phyloP scores from a whole-genome alignment of 2,329 filamentous ascomycete species.

The Aspergillus thermomutatus region DNA sequence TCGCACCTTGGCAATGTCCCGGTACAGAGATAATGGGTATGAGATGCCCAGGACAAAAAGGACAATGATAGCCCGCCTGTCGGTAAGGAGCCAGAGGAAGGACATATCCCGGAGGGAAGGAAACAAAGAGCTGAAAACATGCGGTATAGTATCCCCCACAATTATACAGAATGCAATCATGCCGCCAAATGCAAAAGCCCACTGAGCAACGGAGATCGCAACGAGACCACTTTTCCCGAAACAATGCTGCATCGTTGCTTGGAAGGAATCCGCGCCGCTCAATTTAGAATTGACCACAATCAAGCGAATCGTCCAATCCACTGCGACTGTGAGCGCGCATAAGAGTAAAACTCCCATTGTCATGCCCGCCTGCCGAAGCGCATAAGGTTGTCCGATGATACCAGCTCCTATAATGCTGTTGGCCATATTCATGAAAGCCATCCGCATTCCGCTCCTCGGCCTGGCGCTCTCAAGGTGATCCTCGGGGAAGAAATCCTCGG shows the following conservation, averaged over 20 bases:
- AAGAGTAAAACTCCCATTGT: slow-evolving; percentile 75
- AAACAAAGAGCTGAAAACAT: slow-evolving; percentile 79
- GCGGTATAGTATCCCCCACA: slow-evolving; percentile 92
- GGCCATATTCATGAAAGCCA: slow-evolving; percentile 99
- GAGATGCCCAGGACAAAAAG: slow-evolving; percentile 82
- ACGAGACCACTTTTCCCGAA: slow-evolving; percentile 85
- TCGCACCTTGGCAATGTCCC: slow-evolving; percentile 90
- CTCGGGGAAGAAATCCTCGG: slow-evolving; percentile 55
- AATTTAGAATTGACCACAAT: slow-evolving; percentile 98
- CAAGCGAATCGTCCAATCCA: slow-evolving; percentile 97
- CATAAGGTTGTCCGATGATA: slow-evolving; percentile 85
- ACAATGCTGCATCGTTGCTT: slow-evolving; percentile 92
- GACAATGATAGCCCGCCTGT: slow-evolving; percentile 81
- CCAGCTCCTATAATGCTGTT: slow-evolving; percentile 89
- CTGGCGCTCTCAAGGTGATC: slow-evolving; percentile 60
- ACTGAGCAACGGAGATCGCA: slow-evolving; percentile 88
- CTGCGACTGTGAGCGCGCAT: slow-evolving; percentile 71
- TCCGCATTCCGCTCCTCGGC: slow-evolving; percentile 79
- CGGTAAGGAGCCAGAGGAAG: slow-evolving; percentile 76
- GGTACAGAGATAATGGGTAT: slow-evolving; percentile 86
- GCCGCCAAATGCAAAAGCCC: slow-evolving; percentile 96
- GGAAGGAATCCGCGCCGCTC: slow-evolving; percentile 88
- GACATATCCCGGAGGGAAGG: slow-evolving; percentile 69
- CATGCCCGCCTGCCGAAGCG: slow-evolving; percentile 88
- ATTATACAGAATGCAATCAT: slow-evolving; percentile 99